These are phyloP conservation scores for Bonia amplexicaulis DNA, from an alignment of 176 grass and related monocot species.

Conservation along the genomic window DNA sequence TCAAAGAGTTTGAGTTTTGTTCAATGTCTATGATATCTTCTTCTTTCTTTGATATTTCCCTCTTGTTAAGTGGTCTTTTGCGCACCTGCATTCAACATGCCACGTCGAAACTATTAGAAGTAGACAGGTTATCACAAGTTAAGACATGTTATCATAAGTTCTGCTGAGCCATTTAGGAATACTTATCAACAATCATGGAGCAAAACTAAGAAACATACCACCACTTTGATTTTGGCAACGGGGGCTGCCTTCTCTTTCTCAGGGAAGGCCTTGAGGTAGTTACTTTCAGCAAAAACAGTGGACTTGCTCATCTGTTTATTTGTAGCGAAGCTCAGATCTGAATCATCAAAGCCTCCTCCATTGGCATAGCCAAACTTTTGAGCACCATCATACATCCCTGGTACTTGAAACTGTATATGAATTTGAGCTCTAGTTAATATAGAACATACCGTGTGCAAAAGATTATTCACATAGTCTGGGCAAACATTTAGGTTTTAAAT, in stretches of 20 bases:
- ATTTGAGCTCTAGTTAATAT: slow-evolving; percentile 14
- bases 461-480: not conserved
- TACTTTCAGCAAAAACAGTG: slow-evolving; percentile 51
- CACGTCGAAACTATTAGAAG: slow-evolving; percentile 1
- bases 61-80: slow-evolving; percentile 98
- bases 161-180: not conserved
- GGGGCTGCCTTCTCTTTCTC: slow-evolving; percentile 79
- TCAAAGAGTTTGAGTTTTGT: slow-evolving; percentile 61
- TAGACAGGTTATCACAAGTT: not conserved
- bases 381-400: slow-evolving; percentile 60
- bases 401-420: slow-evolving; percentile 55
- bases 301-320: slow-evolving; percentile 51
- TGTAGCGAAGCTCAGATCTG: slow-evolving; percentile 46
- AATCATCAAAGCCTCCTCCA: slow-evolving; percentile 55
- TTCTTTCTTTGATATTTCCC: slow-evolving; percentile 87
- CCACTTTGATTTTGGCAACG: slow-evolving; percentile 99
- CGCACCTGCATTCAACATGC: slow-evolving; percentile 59
- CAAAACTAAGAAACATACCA: slow-evolving; percentile 59
- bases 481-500: not conserved
- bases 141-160: not conserved
- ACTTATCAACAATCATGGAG: not conserved
- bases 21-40: slow-evolving; percentile 96
- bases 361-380: slow-evolving; percentile 45
- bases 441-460: not conserved
- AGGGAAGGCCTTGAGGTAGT: slow-evolving; percentile 45